Conservation (phyloP, 2,329 filamentous ascomycete genomes). For the Hypoxylon rubiginosum region DNA sequence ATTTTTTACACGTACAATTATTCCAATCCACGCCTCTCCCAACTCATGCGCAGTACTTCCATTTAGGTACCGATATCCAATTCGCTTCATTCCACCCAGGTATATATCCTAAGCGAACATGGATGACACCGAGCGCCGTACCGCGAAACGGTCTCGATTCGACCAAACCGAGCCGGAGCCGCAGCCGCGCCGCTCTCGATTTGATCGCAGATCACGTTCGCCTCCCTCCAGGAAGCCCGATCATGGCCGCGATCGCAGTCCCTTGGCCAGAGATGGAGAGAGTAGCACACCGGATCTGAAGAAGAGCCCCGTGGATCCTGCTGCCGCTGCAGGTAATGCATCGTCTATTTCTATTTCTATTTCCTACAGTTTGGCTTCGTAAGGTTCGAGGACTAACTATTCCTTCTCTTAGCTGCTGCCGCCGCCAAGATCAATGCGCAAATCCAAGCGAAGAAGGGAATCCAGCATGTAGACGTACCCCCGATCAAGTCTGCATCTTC, state of each 20-base stretch:
- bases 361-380: slow-evolving; percentile 7
- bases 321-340: slow-evolving; percentile 79
- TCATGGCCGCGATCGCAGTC: slow-evolving; percentile 83
- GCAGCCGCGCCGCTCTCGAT: slow-evolving; percentile 82
- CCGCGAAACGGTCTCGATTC: slow-evolving; percentile 89
- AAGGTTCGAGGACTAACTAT: slow-evolving; percentile 46
- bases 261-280: slow-evolving; percentile 66
- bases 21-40: neutral
- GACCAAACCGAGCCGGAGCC: slow-evolving; percentile 90
- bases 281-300: slow-evolving; percentile 54
- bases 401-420: slow-evolving; percentile 74
- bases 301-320: slow-evolving; percentile 73
- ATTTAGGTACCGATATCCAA: neutral
- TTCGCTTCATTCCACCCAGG: neutral
- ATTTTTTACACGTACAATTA: slow-evolving; percentile 10
- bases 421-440: slow-evolving; percentile 89
- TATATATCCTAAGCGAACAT: slow-evolving; percentile 59
- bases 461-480: slow-evolving; percentile 90
- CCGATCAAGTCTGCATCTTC: slow-evolving; percentile 75
- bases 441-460: slow-evolving; percentile 86
- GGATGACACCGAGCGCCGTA: slow-evolving; percentile 82
- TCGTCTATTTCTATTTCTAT: slow-evolving; percentile 22
- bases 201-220: slow-evolving; percentile 92
- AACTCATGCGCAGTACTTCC: slow-evolving; percentile 7
- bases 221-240: slow-evolving; percentile 78